A percentile compares a stretch with the other conserved stretches of the same genome.
phyloP scores from a whole-genome alignment of 169 alveolate species.

The Theileria sp. region DNA sequence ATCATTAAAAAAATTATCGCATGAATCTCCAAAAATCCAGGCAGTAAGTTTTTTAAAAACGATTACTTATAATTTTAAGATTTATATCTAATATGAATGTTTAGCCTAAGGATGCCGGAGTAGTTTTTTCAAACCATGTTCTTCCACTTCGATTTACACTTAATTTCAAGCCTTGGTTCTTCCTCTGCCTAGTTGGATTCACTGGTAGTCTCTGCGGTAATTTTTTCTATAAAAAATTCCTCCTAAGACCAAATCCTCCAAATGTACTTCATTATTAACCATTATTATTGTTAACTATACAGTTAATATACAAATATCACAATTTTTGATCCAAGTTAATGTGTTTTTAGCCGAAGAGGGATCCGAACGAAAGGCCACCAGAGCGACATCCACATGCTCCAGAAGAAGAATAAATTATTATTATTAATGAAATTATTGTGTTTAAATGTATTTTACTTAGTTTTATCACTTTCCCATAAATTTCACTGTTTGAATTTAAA shows the following conservation, averaged over 20 bases:
- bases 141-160: conserved; percentile 68
- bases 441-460: neutral
- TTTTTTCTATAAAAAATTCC: conserved; percentile 65
- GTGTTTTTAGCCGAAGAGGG: conserved; percentile 49
- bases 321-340: neutral
- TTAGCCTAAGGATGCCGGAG: conserved; percentile 78
- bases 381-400: conserved; percentile 66
- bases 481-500: too few species aligned
- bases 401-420: conserved; percentile 32
- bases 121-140: conserved; percentile 70
- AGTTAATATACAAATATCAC: neutral
- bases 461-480: neutral
- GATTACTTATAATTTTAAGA: neutral
- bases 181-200: conserved; percentile 70
- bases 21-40: conserved; percentile 23
- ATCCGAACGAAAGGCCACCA: conserved; percentile 64
- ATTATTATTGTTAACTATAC: neutral
- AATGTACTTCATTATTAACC: conserved; percentile 53
- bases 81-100: neutral
- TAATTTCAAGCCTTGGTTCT: conserved; percentile 69
- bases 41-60: conserved; percentile 1
- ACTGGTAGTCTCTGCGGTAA: conserved; percentile 78
- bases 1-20: conserved; percentile 10
- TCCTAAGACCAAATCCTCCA: conserved; percentile 74
- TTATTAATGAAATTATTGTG: too few species aligned